Conservation (phyloP, 192 early-diverging fungal species). For the Geranomyces variabilis region DNA sequence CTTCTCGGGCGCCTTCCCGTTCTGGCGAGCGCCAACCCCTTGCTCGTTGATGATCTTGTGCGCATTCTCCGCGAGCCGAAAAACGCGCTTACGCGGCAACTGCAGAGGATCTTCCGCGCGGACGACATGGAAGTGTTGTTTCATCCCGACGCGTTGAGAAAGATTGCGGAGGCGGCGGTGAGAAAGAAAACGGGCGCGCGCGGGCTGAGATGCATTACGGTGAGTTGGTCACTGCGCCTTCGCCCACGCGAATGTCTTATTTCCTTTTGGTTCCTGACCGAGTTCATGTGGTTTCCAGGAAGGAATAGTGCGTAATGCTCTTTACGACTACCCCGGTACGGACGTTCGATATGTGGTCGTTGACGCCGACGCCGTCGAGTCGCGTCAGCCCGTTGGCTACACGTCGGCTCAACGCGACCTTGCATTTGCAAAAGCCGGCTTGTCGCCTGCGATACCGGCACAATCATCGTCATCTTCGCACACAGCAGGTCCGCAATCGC, state of each 20-base stretch:
- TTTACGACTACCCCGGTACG: conserved; percentile 80
- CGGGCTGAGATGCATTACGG: conserved; percentile 85
- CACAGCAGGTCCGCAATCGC: too few relatives aligned
- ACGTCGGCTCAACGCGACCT: not conserved
- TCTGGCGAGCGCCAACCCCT: conserved; percentile 72
- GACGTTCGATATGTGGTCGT: conserved; percentile 74
- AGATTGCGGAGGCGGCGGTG: conserved; percentile 74
- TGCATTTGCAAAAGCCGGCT: conserved; percentile 15
- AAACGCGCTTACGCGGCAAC: conserved; percentile 81
- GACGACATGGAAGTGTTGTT: conserved; percentile 73
- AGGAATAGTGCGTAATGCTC: conserved; percentile 72
- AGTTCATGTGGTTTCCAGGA: too few relatives aligned
- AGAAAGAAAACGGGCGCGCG: conserved; percentile 86
- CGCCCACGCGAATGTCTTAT: too few relatives aligned
- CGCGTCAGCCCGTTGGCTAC: conserved; percentile 1
- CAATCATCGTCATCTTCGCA: not conserved
- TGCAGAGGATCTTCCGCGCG: conserved; percentile 71
- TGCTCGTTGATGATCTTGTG: conserved; percentile 69
- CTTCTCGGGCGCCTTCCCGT: conserved; percentile 88
- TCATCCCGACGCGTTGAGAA: conserved; percentile 66
- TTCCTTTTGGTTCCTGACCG: too few relatives aligned
- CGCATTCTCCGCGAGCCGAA: conserved; percentile 80
- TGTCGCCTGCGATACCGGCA: not conserved
- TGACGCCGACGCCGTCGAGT: conserved; percentile 19
- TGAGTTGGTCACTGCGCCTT: too few relatives aligned